Percentiles rank a stretch among this genome's conserved stretches.
Conservation (phyloP, 1,284 basidiomycete species). For the Cerioporus squamosus region DNA sequence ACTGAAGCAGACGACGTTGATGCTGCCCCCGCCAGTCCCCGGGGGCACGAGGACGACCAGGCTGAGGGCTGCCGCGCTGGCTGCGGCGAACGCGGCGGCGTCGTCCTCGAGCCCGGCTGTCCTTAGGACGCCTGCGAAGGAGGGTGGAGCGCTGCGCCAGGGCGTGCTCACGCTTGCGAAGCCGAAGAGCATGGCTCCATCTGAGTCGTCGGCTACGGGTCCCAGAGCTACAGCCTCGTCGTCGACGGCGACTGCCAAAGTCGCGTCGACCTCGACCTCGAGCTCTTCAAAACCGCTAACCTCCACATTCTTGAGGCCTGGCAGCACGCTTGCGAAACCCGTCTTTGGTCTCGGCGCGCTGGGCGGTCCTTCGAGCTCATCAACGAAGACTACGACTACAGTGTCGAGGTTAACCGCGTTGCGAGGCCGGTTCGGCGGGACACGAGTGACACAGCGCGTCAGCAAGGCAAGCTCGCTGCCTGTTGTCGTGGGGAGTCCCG, state of each 20-base stretch:
- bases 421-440: slow-evolving; percentile 1
- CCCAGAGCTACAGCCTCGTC: too few species aligned
- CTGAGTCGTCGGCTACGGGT: too few species aligned
- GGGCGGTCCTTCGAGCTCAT: not conserved
- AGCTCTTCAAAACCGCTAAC: not conserved
- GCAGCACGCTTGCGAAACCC: not conserved
- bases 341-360: not conserved
- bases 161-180: slow-evolving; percentile 6
- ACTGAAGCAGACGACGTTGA: slow-evolving; percentile 25
- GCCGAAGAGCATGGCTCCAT: too few species aligned
- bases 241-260: too few species aligned
- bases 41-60: slow-evolving; percentile 7
- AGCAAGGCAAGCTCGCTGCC: slow-evolving; percentile 71
- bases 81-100: not conserved
- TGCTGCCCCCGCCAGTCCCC: slow-evolving; percentile 28
- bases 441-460: slow-evolving; percentile 47
- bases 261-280: not conserved
- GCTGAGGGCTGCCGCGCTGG: slow-evolving; percentile 3
- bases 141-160: not conserved
- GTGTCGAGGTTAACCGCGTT: not conserved
- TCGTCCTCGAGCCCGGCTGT: not conserved
- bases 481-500: slow-evolving; percentile 38
- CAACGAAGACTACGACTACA: not conserved
- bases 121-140: not conserved
- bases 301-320: too few species aligned